Conservation (phyloP, 176 grass and related monocot genomes). For the Musa schizocarpa region DNA sequence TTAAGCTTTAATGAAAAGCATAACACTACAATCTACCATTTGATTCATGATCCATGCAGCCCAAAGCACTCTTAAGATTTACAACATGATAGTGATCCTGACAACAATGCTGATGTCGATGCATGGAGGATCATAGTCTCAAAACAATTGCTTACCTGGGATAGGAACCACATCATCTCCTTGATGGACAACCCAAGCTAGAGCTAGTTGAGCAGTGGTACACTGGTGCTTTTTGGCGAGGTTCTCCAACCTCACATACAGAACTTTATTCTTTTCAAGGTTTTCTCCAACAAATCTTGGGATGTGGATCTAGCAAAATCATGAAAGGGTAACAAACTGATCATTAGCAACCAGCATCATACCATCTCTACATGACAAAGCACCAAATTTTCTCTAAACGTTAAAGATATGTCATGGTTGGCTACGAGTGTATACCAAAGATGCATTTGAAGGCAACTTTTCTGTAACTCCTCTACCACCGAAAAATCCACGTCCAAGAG, state of each 20-base stretch:
- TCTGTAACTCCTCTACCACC: constrained; percentile 47
- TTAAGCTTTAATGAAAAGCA: too few species aligned
- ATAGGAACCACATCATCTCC: constrained; percentile 72
- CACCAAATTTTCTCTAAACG: background rate
- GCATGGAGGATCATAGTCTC: background rate
- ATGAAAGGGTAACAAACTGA: background rate
- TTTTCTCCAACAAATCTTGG: constrained; percentile 53
- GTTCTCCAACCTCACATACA: constrained; percentile 41
- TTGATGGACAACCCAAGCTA: constrained; percentile 76
- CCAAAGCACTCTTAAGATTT: too few species aligned
- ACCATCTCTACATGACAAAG: background rate
- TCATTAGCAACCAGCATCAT: background rate
- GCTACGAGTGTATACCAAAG: constrained; percentile 32
- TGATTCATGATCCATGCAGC: background rate
- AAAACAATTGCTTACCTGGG: constrained; percentile 47
- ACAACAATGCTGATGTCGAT: background rate
- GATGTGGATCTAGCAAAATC: constrained; percentile 29
- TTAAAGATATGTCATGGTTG: background rate
- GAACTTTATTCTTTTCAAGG: constrained; percentile 66
- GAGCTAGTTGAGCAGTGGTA: constrained; percentile 52
- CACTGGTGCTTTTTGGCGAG: constrained; percentile 62
- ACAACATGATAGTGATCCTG: too few species aligned
- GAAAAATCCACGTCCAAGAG: constrained; percentile 69
- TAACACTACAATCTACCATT: background rate
- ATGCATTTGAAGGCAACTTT: constrained; percentile 38